Conservation (phyloP, 129 eudicot genomes). For the Flaveria brownii region DNA sequence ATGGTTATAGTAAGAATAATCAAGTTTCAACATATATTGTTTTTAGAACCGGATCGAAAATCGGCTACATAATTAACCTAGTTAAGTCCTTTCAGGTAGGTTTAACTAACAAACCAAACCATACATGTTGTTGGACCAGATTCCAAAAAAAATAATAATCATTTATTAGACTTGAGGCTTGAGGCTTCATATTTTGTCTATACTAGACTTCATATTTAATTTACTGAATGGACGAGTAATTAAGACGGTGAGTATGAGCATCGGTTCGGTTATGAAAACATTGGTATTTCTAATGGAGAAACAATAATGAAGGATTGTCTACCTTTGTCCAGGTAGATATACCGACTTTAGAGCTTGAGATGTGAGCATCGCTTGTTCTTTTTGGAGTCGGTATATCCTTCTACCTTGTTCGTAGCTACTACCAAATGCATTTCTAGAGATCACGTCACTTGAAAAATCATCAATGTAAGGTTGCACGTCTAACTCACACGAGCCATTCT, state of each 20-base stretch:
- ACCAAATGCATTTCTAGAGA: slow-evolving; percentile 71
- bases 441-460: slow-evolving; percentile 54
- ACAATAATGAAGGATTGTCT: not conserved
- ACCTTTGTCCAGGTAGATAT: slow-evolving; percentile 80
- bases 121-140: no score
- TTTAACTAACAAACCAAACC: no score
- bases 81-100: no score
- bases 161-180: no score
- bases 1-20: not conserved
- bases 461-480: slow-evolving; percentile 58
- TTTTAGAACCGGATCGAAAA: not conserved
- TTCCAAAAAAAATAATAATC: no score
- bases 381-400: slow-evolving; percentile 58
- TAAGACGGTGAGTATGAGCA: not conserved
- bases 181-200: no score
- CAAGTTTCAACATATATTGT: not conserved
- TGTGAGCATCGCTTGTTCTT: slow-evolving; percentile 66
- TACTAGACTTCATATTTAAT: no score
- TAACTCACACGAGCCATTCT: slow-evolving; percentile 39
- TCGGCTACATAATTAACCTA: not conserved
- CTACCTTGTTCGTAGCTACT: slow-evolving; percentile 54
- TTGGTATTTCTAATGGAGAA: not conserved
- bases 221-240: not conserved
- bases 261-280: not conserved
- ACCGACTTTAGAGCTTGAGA: slow-evolving; percentile 51